Percentiles rank a stretch among this genome's conserved stretches.
Conservation (phyloP, 305 asterid species). For the Fraxinus xanthoxyloides region DNA sequence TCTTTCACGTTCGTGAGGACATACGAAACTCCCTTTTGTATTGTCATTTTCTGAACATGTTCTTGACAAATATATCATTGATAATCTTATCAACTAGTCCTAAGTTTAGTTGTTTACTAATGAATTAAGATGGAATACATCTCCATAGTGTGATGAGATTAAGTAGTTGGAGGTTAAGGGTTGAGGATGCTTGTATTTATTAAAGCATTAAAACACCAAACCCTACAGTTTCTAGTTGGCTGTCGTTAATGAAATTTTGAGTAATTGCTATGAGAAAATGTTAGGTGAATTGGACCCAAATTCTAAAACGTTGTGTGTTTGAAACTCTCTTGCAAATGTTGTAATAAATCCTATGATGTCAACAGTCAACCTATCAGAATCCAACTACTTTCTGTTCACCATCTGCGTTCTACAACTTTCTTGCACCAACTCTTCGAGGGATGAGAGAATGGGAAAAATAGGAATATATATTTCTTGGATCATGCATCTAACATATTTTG, state of each 20-base stretch:
- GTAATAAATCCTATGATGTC: not conserved
- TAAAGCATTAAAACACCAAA: not conserved
- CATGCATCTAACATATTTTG: not conserved
- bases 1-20: not conserved
- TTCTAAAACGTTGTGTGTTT: not conserved
- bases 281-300: not conserved
- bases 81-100: not conserved
- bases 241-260: not conserved
- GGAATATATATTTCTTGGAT: not conserved
- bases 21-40: not conserved
- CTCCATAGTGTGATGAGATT: not conserved
- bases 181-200: not conserved
- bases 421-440: not conserved
- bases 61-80: not conserved
- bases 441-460: not conserved
- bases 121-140: not conserved
- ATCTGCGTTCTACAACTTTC: not conserved
- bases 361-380: not conserved
- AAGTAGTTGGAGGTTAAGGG: not conserved
- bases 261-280: not conserved
- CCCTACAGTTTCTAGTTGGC: constrained; percentile 3
- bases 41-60: not conserved
- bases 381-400: not conserved
- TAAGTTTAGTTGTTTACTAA: not conserved
- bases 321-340: not conserved